Base-by-base conservation (phyloP, 2,329 filamentous ascomycete genomes). In the Paecilomyces fulvus region DNA sequence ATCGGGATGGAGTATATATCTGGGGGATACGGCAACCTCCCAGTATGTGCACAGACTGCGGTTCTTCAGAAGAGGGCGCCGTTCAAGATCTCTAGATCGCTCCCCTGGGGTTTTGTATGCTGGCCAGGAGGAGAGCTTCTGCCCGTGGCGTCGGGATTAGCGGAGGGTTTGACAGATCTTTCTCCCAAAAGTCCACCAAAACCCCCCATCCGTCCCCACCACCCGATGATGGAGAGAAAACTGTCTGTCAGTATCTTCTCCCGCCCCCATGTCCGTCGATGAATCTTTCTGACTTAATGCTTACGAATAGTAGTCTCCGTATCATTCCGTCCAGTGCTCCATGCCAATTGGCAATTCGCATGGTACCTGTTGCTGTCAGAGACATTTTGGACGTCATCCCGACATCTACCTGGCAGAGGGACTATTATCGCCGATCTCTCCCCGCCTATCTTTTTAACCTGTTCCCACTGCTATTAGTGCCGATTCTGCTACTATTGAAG, bases 1-100 rank as follows among this genome's bases (percentile, higher is more conserved):
- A 52, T 59, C 50, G 17, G 51, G 31, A 58, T 52, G 57, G 57
- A 30, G 37, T 21, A 48, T 30, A 30, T 49, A 20, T 46, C 51
- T 54, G 2, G 7, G 17, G n/a, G n/a, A 43, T 43, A 17, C 37
- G n/a, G 14, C 37, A 43, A 43, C n/a, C 14, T 17, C 37, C n/a
- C 20, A 17, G 14, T n/a, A 43, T 17, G n/a, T 17, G 37, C 37
- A n/a, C n/a, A n/a, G 37, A n/a, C 37, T 17, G 33, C 14, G 37
- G n/a, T 17, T 17, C 14, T 43, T 6, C 7, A 17, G 14, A 17
- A 7, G 37, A 43, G 37, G 17, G 37, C 37, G 37, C 37, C 37
- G 37, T 43, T 17, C 14, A 20, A 17, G n/a, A 43, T 20, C 37
- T 43, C 37, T 17, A 12, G 33, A 43, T 43, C n/a, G 37, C 37